phyloP scores from a whole-genome alignment of 108 stramenopile species.

The Conticribra weissflogii region DNA sequence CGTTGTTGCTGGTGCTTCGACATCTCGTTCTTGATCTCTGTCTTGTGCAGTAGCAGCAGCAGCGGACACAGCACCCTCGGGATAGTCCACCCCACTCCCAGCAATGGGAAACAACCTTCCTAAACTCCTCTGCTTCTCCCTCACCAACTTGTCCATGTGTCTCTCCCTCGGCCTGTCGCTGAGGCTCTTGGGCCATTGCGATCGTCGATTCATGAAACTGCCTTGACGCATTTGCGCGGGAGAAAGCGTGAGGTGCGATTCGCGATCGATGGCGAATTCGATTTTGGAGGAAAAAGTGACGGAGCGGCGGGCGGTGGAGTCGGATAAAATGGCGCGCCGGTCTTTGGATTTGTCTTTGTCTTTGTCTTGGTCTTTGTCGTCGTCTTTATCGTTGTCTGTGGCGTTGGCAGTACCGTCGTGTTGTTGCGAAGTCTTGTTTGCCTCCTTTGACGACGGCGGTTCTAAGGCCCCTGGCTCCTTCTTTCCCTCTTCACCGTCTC shows the following conservation, averaged over 20 bases:
- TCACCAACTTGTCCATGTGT: background rate
- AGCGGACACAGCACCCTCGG: background rate
- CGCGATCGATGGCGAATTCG: background rate
- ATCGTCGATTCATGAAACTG: background rate
- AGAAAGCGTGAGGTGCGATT: background rate
- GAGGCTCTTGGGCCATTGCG: background rate
- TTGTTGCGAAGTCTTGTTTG: no score
- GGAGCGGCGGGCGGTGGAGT: background rate
- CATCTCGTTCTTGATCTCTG: no score
- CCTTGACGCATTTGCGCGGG: background rate
- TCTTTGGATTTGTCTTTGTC: background rate
- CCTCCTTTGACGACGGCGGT: no score
- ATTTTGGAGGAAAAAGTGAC: background rate
- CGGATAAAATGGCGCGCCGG: background rate
- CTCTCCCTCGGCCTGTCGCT: background rate
- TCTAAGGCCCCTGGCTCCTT: no score
- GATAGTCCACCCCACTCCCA: no score
- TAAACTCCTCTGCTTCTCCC: background rate
- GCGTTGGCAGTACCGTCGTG: no score
- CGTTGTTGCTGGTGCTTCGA: no score
- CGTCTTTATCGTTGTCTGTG: no score
- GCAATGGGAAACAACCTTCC: background rate
- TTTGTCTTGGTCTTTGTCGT: no score
- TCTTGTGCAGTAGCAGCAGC: no score
- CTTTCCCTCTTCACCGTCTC: no score